Evolutionary conservation across 768 basidiomycete species (phyloP), one percentile per base, ranked within the genome.

Genomic region (Lactarius pseudohatsudake): DNA sequence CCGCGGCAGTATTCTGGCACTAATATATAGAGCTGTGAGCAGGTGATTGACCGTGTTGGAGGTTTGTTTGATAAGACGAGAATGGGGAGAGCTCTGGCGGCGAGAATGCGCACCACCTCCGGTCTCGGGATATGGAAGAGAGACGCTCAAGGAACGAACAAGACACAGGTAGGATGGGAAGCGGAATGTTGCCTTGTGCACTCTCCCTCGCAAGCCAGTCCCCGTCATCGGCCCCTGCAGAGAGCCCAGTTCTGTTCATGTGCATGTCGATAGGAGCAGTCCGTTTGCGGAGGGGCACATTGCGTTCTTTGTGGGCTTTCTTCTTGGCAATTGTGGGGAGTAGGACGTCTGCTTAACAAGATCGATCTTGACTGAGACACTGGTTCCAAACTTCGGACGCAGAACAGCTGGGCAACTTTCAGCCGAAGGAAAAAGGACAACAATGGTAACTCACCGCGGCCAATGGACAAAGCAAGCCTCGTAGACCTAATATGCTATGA

Each of bases 321-420:
- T 96, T 96, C 73, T 85, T 88, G 56, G 85, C 82, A 63, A 97
- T 87, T 0, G 92, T 87, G 0, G 90, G 86, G 0, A 94, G 94
- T 47, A 98, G 79, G 53, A 96, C 81, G 3, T 79, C 82, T 16
- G 82, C 66, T 85, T 88, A 70, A 98, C 69, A 1, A 98, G 82
- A 73, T 96, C 94, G 90, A 74, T 95, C 95, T 75, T 96, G 93
- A 98, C 88, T 4, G 95, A 93, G 28, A 95, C 74, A 62, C 93
- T 86, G 6, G 86, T 88, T 74, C 97, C 95, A 47, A 81, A 72
- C 76, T 87, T 91, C 26, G 96, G 96, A 32, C 94, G 81, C 36
- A 96, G 79, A 57, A 98, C 83, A 34, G 86, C 30, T 95, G 68
- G 8, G 11, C 58, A 64, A 56, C 58, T 13, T 16, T 64, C 10